Evolutionary conservation across 768 basidiomycete species (phyloP).

Genomic region (Mrakia hoshinonis): DNA sequence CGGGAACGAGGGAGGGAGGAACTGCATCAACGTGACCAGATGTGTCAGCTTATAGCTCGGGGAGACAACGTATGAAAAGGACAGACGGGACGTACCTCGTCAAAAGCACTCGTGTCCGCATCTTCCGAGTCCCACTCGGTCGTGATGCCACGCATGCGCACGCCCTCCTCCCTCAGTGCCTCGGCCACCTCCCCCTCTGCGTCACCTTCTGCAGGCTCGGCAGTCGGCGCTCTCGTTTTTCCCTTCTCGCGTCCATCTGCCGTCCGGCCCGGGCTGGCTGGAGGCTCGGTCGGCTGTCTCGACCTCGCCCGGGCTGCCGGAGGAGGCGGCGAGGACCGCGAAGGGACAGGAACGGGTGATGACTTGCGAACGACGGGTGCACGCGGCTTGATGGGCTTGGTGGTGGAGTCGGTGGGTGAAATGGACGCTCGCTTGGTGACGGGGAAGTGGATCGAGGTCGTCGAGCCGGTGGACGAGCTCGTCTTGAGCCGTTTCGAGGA

Average conservation of each 20-base stretch:
- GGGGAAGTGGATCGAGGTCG: not conserved
- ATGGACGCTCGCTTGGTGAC: not conserved
- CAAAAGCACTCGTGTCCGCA: not conserved
- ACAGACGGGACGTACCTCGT: not conserved
- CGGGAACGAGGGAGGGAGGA: constrained; percentile 8
- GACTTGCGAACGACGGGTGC: not conserved
- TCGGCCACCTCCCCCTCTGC: not conserved
- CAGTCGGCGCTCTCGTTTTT: too few species aligned
- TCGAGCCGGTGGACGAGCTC: not conserved
- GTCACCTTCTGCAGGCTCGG: not conserved
- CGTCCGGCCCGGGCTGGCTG: too few species aligned
- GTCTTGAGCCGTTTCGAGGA: not conserved
- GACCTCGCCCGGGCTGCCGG: too few species aligned
- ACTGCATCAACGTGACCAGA: not conserved
- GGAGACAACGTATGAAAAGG: not conserved
- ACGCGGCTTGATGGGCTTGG: not conserved
- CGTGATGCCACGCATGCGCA: not conserved
- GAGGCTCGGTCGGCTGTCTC: too few species aligned
- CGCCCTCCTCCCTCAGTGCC: not conserved
- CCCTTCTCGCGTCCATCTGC: too few species aligned
- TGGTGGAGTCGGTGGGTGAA: not conserved
- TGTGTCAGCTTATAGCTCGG: not conserved
- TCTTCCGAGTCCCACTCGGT: not conserved
- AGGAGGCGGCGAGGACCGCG: not conserved
- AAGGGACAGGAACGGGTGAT: not conserved